Evolutionary conservation across 805 yeast genomes (phyloP).

Genomic region (Pichia scutulata): DNA sequence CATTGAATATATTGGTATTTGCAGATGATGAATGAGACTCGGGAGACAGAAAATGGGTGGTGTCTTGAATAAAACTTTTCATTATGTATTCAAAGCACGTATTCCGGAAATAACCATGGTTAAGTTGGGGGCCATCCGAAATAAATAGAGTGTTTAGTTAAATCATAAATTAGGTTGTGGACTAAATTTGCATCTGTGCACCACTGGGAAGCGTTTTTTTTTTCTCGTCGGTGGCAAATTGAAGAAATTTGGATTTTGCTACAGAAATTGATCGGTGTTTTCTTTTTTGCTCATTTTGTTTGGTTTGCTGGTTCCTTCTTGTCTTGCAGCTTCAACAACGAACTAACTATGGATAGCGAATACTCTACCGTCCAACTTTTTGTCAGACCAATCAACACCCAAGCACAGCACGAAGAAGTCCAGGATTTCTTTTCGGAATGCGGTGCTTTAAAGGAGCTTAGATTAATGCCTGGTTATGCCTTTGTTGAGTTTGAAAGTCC

Average conservation of each 20-base stretch:
- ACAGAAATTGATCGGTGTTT: neutral
- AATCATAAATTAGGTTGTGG: too few relatives aligned
- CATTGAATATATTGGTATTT: neutral
- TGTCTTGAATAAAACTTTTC: neutral
- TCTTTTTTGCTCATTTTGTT: neutral
- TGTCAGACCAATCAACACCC: constrained; percentile 32
- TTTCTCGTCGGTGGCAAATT: neutral
- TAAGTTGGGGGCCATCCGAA: too few relatives aligned
- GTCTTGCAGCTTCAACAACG: neutral
- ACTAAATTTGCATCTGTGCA: neutral
- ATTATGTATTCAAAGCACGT: neutral
- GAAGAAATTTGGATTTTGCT: neutral
- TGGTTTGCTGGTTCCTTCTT: neutral
- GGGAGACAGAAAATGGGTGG: neutral
- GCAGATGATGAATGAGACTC: neutral
- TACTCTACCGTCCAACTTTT: constrained; percentile 31
- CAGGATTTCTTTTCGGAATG: constrained; percentile 60
- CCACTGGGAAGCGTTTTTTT: neutral
- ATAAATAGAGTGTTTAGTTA: neutral
- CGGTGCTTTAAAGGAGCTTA: constrained; percentile 63
- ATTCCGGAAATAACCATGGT: too few relatives aligned
- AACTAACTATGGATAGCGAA: constrained; percentile 13
- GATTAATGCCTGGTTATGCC: constrained; percentile 76
- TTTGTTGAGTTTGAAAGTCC: constrained; percentile 76
- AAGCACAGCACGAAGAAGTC: constrained; percentile 41